Evolutionary conservation across 371 early-diverging fungal genomes (phyloP).

Genomic region (Rhizomucor pusillus): DNA sequence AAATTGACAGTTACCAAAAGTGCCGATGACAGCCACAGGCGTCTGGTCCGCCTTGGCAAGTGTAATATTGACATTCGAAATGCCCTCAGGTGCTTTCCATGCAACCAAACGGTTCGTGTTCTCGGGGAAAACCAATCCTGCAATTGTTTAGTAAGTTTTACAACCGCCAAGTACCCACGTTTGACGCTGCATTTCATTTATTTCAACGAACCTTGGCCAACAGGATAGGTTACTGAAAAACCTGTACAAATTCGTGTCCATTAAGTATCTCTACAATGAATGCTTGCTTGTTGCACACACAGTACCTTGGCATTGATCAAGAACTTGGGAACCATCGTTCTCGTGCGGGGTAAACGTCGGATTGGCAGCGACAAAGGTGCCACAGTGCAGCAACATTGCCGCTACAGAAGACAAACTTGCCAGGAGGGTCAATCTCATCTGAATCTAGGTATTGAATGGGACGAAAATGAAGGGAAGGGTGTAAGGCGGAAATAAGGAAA

Average conservation of each 20-base stretch:
- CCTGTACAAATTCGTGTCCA: slow-evolving; percentile 9
- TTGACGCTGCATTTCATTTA: too few species aligned
- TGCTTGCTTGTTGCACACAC: too few species aligned
- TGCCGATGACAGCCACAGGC: slow-evolving; percentile 19
- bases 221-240: slow-evolving; percentile 33
- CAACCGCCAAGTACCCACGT: too few species aligned
- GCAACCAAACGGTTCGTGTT: slow-evolving; percentile 34
- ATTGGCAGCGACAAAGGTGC: slow-evolving; percentile 38
- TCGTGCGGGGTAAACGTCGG: slow-evolving; percentile 36
- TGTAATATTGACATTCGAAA: slow-evolving; percentile 33
- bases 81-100: slow-evolving; percentile 26
- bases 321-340: slow-evolving; percentile 9
- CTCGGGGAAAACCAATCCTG: slow-evolving; percentile 35
- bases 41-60: slow-evolving; percentile 16
- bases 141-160: slow-evolving; percentile 3
- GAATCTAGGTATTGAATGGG: background rate
- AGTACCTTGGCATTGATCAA: slow-evolving; percentile 10
- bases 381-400: slow-evolving; percentile 28
- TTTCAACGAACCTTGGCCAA: slow-evolving; percentile 18
- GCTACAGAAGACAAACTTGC: slow-evolving; percentile 35
- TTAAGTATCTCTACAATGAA: background rate
- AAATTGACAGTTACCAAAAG: slow-evolving; percentile 28
- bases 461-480: background rate
- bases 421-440: slow-evolving; percentile 34
- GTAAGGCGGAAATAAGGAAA: too few species aligned